Evolutionary conservation across 768 basidiomycete species (phyloP), one percentile per base, ranked within the genome.

Genomic region (Hericium coralloides): DNA sequence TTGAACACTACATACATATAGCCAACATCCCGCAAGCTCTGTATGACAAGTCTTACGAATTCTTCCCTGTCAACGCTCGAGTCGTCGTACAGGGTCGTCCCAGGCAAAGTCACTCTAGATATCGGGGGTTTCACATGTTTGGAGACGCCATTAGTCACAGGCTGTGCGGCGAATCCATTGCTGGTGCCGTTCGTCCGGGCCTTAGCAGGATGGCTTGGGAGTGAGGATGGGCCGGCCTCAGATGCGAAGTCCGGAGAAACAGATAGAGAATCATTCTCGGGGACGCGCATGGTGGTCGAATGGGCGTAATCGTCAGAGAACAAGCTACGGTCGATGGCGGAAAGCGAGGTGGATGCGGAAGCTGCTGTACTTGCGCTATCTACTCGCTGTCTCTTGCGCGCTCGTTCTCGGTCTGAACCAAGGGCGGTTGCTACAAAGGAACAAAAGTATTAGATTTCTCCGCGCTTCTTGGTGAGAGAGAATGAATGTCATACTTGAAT

Each of bases 11-110:
- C 70, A 60, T 63, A 81, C 80, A 70, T 67, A 65, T 81, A 80
- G 0, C 94, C 94, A 52, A 94, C 87, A 70, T 97, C 94, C 65
- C 89, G 78, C 62, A 98, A 71, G 63, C 87, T 91, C 69, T 98
- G 94, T 59, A 97, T 79, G 54, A 93, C 84, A 49, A 98, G 73
- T 64, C 94, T 78, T 52, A 95, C 84, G 68, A 92, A 94, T 70
- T 97, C 94, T 72, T 95, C 90, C 62, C 92, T 79, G 72, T 93
- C 83, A 50, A 95, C 76, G 60, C 76, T 76, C 60, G 87, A 85
- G 70, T 89, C 88, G 47, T 89, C 83, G 64, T 90, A 92, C 55
- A 93, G 76, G 38, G 79, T 79, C 49, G 85, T 82, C 23, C 91
- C 89, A 18, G 86, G 85, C 37, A 87, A 74, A 47, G 78, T 75